Percentiles rank a stretch among this genome's conserved stretches.
Evolutionary conservation across 2,329 filamentous ascomycete genomes (phyloP).

Genomic region (Plenodomus tracheiphilus): DNA sequence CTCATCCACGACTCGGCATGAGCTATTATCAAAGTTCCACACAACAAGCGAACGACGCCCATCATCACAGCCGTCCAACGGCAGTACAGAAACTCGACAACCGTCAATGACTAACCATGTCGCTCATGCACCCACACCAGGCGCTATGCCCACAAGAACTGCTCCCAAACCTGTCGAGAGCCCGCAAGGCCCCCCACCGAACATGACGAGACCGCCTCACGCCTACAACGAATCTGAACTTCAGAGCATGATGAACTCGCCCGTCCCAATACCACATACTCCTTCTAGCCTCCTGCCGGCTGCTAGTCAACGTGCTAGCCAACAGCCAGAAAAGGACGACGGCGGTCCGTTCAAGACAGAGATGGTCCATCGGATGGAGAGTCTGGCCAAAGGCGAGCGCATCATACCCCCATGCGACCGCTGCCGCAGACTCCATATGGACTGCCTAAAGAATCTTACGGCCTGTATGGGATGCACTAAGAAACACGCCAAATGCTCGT

Average conservation of each 20-base stretch:
- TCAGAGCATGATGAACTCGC: conserved; percentile 48
- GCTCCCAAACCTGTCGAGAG: conserved; percentile 27
- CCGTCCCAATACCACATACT: conserved; percentile 59
- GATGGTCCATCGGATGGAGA: conserved; percentile 76
- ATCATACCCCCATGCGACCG: conserved; percentile 84
- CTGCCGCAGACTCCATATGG: conserved; percentile 76
- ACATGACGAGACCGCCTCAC: conserved; percentile 27
- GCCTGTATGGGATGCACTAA: conserved; percentile 87
- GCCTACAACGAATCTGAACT: conserved; percentile 43
- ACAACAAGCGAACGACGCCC: conserved; percentile 58
- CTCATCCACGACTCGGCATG: conserved; percentile 60
- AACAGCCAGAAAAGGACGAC: conserved; percentile 57
- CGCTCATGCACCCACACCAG: conserved; percentile 33
- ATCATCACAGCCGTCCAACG: conserved; percentile 32
- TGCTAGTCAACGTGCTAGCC: conserved; percentile 41
- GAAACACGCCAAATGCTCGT: conserved; percentile 86
- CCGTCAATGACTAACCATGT: conserved; percentile 32
- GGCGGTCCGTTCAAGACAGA: conserved; percentile 64
- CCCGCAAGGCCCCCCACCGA: conserved; percentile 17
- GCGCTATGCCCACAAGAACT: conserved; percentile 29
- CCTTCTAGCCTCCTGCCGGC: conserved; percentile 57
- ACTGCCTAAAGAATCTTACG: conserved; percentile 83
- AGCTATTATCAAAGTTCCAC: conserved; percentile 65
- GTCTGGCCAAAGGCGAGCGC: conserved; percentile 70
- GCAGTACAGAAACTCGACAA: conserved; percentile 25